These are phyloP conservation scores for Brasenia schreberi DNA, from an alignment of 164 flowering plant species.

Conservation along the genomic window DNA sequence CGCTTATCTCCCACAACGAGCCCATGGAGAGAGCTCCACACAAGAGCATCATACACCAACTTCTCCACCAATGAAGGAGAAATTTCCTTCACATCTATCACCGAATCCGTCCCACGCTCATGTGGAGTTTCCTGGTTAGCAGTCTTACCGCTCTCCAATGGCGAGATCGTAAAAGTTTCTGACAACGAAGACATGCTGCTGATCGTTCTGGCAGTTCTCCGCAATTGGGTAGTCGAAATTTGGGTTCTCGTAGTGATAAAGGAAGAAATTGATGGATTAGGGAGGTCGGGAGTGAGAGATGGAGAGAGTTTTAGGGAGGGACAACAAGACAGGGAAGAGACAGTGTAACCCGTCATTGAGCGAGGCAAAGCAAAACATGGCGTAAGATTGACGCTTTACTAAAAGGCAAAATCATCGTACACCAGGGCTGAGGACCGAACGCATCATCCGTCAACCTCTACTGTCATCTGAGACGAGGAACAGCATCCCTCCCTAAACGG, in stretches of 20 bases:
- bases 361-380: not conserved
- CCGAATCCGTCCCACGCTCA: conserved; percentile 10
- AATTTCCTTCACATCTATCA: conserved; percentile 25
- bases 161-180: conserved; percentile 2
- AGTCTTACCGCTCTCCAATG: conserved; percentile 15
- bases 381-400: not conserved
- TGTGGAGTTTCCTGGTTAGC: conserved; percentile 18
- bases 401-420: not conserved
- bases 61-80: conserved; percentile 42
- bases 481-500: not conserved
- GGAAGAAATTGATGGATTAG: not conserved
- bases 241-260: not conserved
- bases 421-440: not conserved
- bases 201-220: conserved; percentile 6
- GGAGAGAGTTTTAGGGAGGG: conserved; percentile 3
- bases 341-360: not conserved
- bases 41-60: conserved; percentile 70
- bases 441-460: not conserved
- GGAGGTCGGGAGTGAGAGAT: conserved; percentile 4
- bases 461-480: not conserved
- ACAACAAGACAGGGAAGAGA: conserved; percentile 1
- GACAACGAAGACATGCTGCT: conserved; percentile 2
- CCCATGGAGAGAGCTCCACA: conserved; percentile 93
- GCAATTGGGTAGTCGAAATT: conserved; percentile 7
- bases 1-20: conserved; percentile 75